Evolutionary conservation across 2,329 filamentous ascomycete genomes (phyloP).

Genomic region (Aspergillus transmontanensis): DNA sequence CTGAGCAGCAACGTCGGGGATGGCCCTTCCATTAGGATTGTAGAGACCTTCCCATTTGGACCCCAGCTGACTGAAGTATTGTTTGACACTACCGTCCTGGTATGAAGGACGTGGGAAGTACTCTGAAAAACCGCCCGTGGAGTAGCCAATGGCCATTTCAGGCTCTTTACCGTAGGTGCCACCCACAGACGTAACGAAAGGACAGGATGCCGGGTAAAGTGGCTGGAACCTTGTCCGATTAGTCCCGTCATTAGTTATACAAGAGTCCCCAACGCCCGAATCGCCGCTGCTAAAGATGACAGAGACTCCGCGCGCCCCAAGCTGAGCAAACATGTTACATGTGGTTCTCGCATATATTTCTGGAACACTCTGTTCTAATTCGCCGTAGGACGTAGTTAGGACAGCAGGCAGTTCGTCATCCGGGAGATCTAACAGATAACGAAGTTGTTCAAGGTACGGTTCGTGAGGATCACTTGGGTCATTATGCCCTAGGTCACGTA

Average conservation of each 20-base stretch:
- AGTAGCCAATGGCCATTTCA: constrained; percentile 58
- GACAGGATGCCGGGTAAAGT: constrained; percentile 60
- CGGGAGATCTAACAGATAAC: constrained; percentile 59
- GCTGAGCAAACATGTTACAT: constrained; percentile 65
- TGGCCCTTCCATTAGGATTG: constrained; percentile 58
- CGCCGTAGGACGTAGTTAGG: constrained; percentile 70
- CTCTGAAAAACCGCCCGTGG: constrained; percentile 54
- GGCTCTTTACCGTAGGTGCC: constrained; percentile 57
- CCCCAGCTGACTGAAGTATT: constrained; percentile 47
- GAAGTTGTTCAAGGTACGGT: constrained; percentile 66
- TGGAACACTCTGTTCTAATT: constrained; percentile 66
- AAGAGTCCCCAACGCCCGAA: constrained; percentile 58
- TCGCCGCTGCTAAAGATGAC: constrained; percentile 69
- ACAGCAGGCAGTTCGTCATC: constrained; percentile 62
- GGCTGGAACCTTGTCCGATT: constrained; percentile 56
- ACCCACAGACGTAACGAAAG: constrained; percentile 65
- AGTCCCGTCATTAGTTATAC: constrained; percentile 58
- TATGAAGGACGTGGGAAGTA: constrained; percentile 52
- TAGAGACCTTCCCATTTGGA: constrained; percentile 50
- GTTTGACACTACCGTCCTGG: constrained; percentile 48
- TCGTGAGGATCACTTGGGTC: constrained; percentile 57
- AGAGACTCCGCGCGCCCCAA: constrained; percentile 67
- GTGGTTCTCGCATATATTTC: constrained; percentile 61
- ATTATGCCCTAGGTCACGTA: constrained; percentile 52
- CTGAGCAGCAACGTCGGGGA: constrained; percentile 66